A percentile compares a stretch with the other conserved stretches of the same genome.
These are phyloP conservation scores for Rhodotorula sp. DNA, from an alignment of 1,284 basidiomycete genomes.

Conservation along the genomic window DNA sequence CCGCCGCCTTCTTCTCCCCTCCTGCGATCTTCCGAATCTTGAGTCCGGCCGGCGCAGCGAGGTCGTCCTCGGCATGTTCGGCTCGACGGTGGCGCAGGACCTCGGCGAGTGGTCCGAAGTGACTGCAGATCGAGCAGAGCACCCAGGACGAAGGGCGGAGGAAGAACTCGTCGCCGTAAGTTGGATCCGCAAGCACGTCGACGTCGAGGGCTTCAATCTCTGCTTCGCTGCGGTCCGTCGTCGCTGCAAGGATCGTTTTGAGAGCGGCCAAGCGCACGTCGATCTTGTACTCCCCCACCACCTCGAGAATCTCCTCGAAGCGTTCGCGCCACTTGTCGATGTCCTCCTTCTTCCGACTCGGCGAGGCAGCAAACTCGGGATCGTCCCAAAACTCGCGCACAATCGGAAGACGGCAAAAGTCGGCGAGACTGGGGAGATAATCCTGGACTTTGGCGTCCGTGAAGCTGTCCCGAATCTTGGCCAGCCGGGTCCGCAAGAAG, in stretches of 20 bases:
- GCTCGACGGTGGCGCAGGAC: neutral
- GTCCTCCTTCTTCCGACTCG: neutral
- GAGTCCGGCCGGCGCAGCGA: too few relatives aligned
- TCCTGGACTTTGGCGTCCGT: neutral
- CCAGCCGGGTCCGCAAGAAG: neutral
- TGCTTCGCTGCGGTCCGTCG: neutral
- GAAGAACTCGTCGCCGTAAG: slow-evolving; percentile 16
- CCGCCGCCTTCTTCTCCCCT: neutral
- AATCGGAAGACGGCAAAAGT: slow-evolving; percentile 7
- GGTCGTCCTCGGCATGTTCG: neutral
- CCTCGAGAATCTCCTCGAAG: slow-evolving; percentile 5
- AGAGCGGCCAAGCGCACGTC: slow-evolving; percentile 8
- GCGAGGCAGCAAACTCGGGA: neutral
- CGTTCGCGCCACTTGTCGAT: neutral
- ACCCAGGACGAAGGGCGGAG: slow-evolving; percentile 5
- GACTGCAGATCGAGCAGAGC: neutral
- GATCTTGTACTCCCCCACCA: neutral
- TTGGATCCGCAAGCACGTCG: neutral
- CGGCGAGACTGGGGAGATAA: slow-evolving; percentile 1
- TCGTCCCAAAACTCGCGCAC: slow-evolving; percentile 9
- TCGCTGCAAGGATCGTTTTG: slow-evolving; percentile 7
- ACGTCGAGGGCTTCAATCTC: slow-evolving; percentile 1
- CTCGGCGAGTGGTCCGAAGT: neutral
- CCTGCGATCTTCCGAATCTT: too few relatives aligned
- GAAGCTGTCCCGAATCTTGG: neutral